Evolutionary conservation across 2,329 filamentous ascomycete species (phyloP).

Genomic region (Exophiala sideris): DNA sequence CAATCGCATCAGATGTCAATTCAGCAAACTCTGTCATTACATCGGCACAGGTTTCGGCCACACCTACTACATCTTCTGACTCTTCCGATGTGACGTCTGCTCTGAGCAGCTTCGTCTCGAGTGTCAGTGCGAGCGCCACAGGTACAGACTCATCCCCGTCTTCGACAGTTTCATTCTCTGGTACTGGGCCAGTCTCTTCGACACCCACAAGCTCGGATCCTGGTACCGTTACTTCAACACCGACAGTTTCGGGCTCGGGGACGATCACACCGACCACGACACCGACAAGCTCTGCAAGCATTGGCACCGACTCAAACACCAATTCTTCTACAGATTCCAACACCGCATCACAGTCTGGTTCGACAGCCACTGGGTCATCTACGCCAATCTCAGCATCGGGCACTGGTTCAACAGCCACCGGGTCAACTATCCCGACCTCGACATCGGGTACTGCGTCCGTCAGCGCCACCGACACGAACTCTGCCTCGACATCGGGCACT

Average conservation of each 20-base stretch:
- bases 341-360: conserved; percentile 11
- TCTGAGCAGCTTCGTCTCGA: conserved; percentile 1
- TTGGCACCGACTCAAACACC: conserved; percentile 3
- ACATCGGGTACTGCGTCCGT: conserved; percentile 5
- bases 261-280: conserved; percentile 8
- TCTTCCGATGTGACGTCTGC: conserved; percentile 8
- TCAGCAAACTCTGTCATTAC: conserved; percentile 16
- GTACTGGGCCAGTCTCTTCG: too few species aligned
- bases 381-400: conserved; percentile 9
- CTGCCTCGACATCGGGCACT: conserved; percentile 22
- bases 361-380: conserved; percentile 5
- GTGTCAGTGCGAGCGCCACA: not conserved
- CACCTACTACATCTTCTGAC: conserved; percentile 7
- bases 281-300: conserved; percentile 1
- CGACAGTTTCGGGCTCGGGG: conserved; percentile 5
- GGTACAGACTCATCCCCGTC: not conserved
- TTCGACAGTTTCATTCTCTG: too few species aligned
- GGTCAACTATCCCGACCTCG: not conserved
- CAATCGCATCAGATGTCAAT: conserved; percentile 20
- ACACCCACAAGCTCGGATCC: not conserved
- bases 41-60: conserved; percentile 1
- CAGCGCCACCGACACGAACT: conserved; percentile 23
- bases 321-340: conserved; percentile 10
- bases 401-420: conserved; percentile 9
- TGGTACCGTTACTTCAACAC: not conserved